Base-by-base conservation (phyloP, 257 asterid genomes). In the Handroanthus guayacan region DNA sequence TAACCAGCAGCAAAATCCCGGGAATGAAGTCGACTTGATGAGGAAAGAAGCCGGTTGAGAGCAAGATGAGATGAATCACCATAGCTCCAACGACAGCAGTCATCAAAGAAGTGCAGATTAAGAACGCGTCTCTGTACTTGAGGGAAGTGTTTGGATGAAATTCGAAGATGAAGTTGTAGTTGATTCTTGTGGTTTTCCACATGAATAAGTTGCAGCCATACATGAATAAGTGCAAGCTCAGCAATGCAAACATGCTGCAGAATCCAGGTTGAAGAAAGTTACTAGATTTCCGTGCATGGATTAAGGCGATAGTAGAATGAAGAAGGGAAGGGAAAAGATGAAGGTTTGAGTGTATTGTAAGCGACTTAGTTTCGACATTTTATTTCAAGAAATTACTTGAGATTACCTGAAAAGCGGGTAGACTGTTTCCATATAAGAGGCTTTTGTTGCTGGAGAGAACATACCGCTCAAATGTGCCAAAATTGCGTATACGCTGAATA, bases 161-260 rank as follows among this genome's bases (percentile, higher is more conserved):
- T 55, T 89, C 95, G 69, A 89, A 89, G 54, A 89, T 89, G 85
- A 89, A 89, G 76, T 86, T 82, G 81, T 81, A 75, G 82, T 87
- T 89, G 81, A 89, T 86, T 76, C 92, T 84, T 54, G 86, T 86
- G 77, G 75, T 79, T 82, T 84, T 89, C 95, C 95, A 89, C 66
- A 76, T 77, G 80, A 89, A 86, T 9, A 89, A 75, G 63, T 89
- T 89, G 74, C 92, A 87, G 17, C 95, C 95, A 67, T 89, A 89
- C 92, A 89, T 76, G 61, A 87, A 89, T 47, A 89, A 73, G 71
- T 89, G 92, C 87, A 89, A 77, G 85, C 95, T 87, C 55, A 89
- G 82, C 88, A 89, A 75, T 60, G 95, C 92, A 82, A 89, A 89
- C 87, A 82, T 89, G 89, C 95, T 89, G 92, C 87, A 80, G 18